These are phyloP conservation scores for Medicago lupulina DNA, from an alignment of 306 rosid genomes.

Conservation along the genomic window DNA sequence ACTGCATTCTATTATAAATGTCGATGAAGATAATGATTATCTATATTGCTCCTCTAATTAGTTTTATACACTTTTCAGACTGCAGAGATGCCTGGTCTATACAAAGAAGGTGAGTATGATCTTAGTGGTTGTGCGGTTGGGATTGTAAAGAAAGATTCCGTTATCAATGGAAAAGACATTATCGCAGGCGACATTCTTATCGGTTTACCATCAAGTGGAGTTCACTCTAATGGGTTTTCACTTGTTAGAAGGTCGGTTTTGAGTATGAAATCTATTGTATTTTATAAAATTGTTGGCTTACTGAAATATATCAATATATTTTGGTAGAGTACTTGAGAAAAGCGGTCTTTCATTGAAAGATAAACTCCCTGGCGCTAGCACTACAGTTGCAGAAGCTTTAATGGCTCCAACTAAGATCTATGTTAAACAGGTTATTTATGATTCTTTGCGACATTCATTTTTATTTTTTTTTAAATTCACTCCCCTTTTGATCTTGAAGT, in stretches of 20 bases:
- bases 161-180: slow-evolving; percentile 77
- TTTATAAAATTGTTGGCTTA: slow-evolving; percentile 8
- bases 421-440: slow-evolving; percentile 77
- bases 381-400: slow-evolving; percentile 80
- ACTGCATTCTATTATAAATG: neutral
- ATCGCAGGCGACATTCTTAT: slow-evolving; percentile 73
- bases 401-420: slow-evolving; percentile 88
- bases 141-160: slow-evolving; percentile 71
- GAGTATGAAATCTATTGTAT: slow-evolving; percentile 1
- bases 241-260: slow-evolving; percentile 79
- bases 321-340: slow-evolving; percentile 67
- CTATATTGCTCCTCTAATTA: slow-evolving; percentile 18
- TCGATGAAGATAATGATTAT: slow-evolving; percentile 12
- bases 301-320: slow-evolving; percentile 16
- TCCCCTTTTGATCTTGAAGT: neutral
- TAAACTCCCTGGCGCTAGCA: slow-evolving; percentile 65
- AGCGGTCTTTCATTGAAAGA: slow-evolving; percentile 75
- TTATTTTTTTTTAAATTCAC: neutral
- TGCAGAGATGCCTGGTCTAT: slow-evolving; percentile 97
- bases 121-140: slow-evolving; percentile 98
- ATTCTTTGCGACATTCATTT: neutral
- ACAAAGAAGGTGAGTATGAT: slow-evolving; percentile 87
- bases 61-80: slow-evolving; percentile 59
- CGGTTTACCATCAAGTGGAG: slow-evolving; percentile 93
- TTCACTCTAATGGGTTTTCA: slow-evolving; percentile 94